These are phyloP conservation scores for Stellera chamaejasme DNA, from an alignment of 345 rosid species.

Conservation along the genomic window DNA sequence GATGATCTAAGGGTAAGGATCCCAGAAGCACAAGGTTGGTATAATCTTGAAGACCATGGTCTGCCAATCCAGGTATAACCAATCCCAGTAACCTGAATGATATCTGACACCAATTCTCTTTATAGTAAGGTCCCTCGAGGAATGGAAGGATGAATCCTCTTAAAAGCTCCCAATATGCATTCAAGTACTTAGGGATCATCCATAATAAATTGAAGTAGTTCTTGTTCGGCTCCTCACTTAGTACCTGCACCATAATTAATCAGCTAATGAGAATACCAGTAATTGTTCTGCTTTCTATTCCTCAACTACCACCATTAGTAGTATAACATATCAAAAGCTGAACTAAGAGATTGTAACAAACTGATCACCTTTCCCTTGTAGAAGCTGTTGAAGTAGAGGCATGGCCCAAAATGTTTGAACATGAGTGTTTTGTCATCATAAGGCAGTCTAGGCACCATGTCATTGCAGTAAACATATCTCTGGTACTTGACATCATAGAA, in stretches of 20 bases:
- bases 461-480: conserved; percentile 41
- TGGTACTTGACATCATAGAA: conserved; percentile 26
- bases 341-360: background rate
- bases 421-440: conserved; percentile 34
- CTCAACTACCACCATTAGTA: background rate
- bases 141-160: conserved; percentile 43
- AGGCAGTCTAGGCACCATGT: conserved; percentile 51
- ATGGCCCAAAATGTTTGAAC: conserved; percentile 39
- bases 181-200: conserved; percentile 33
- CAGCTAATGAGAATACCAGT: background rate
- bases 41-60: conserved; percentile 53
- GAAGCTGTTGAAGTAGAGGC: conserved; percentile 34
- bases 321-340: background rate
- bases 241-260: conserved; percentile 23
- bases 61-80: conserved; percentile 48
- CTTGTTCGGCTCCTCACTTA: conserved; percentile 59
- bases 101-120: conserved; percentile 45
- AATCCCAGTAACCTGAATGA: conserved; percentile 34
- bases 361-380: conserved; percentile 35
- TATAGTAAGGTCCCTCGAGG: conserved; percentile 31
- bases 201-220: conserved; percentile 45
- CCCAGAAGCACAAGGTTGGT: conserved; percentile 42
- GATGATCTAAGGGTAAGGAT: conserved; percentile 15
- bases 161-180: conserved; percentile 54
- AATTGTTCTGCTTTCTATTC: background rate